Evolutionary conservation across 2,329 filamentous ascomycete species (phyloP).

Genomic region (Parafenestella ontariensis): DNA sequence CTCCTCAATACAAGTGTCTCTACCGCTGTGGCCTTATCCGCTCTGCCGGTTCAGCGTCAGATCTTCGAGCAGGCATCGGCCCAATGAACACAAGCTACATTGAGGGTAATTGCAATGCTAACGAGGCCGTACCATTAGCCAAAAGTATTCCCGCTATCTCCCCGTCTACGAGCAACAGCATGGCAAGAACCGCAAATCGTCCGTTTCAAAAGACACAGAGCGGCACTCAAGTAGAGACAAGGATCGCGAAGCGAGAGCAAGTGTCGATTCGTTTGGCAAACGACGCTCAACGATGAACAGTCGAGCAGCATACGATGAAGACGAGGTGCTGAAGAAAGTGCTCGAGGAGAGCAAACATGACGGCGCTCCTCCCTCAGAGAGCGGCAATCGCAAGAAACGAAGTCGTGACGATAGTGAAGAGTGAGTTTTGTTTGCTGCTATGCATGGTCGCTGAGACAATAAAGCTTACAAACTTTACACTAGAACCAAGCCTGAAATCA

Average conservation of each 20-base stretch:
- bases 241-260: slow-evolving; percentile 62
- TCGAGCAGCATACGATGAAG: slow-evolving; percentile 93
- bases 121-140: slow-evolving; percentile 50
- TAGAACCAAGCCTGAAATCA: slow-evolving; percentile 74
- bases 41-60: neutral
- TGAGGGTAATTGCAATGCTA: neutral
- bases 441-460: slow-evolving; percentile 1
- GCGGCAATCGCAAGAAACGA: slow-evolving; percentile 74
- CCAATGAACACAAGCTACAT: neutral
- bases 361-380: slow-evolving; percentile 63
- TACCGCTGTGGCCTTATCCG: neutral
- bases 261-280: slow-evolving; percentile 71
- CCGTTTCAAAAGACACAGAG: slow-evolving; percentile 68
- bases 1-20: slow-evolving; percentile 9
- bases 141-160: slow-evolving; percentile 69
- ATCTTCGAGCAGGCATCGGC: neutral
- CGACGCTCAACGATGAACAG: slow-evolving; percentile 97
- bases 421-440: slow-evolving; percentile 63
- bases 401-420: slow-evolving; percentile 92
- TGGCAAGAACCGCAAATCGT: slow-evolving; percentile 66
- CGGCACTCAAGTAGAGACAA: slow-evolving; percentile 61
- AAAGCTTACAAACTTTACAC: slow-evolving; percentile 40
- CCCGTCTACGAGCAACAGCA: slow-evolving; percentile 63
- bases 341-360: slow-evolving; percentile 96
- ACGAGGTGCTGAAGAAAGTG: slow-evolving; percentile 84